phyloP scores from a whole-genome alignment of 345 rosid species.

The Acer campestre region DNA sequence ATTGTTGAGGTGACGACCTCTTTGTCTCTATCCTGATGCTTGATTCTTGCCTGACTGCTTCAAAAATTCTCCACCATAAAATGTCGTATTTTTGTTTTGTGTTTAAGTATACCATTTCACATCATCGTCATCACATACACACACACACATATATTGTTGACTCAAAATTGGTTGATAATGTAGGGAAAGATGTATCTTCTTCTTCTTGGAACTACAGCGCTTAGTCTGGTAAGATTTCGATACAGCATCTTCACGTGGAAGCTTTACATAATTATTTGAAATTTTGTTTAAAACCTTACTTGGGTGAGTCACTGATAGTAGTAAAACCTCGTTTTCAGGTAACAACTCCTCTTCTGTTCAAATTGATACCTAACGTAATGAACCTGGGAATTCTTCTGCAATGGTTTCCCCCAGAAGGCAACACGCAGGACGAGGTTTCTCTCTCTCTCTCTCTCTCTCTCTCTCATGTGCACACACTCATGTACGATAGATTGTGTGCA shows the following conservation, averaged over 20 bases:
- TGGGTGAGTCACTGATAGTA: constrained; percentile 15
- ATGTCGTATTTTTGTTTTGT: not conserved
- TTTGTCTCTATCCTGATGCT: constrained; percentile 8
- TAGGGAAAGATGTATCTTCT: constrained; percentile 99
- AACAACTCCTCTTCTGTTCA: constrained; percentile 89
- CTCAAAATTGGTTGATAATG: constrained; percentile 27
- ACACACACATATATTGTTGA: not conserved
- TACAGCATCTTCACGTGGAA: constrained; percentile 2
- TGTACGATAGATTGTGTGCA: not conserved
- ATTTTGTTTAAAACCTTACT: not conserved
- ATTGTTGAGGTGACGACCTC: constrained; percentile 68
- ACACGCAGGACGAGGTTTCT: constrained; percentile 62
- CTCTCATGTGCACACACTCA: too few relatives aligned
- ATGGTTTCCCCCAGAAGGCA: constrained; percentile 81
- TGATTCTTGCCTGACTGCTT: not conserved
- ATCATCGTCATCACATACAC: not conserved
- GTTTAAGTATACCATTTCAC: not conserved
- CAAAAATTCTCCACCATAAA: not conserved
- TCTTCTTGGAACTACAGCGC: constrained; percentile 96
- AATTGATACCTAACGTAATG: constrained; percentile 79
- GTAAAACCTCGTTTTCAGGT: constrained; percentile 52
- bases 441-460: constrained; percentile 18
- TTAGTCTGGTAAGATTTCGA: constrained; percentile 69
- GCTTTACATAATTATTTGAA: not conserved
- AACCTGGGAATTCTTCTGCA: constrained; percentile 81